Percentiles rank a stretch among this genome's conserved stretches.
These are phyloP conservation scores for Pyrenula massariospora DNA, from an alignment of 495 filamentous ascomycete genomes.

Conservation along the genomic window DNA sequence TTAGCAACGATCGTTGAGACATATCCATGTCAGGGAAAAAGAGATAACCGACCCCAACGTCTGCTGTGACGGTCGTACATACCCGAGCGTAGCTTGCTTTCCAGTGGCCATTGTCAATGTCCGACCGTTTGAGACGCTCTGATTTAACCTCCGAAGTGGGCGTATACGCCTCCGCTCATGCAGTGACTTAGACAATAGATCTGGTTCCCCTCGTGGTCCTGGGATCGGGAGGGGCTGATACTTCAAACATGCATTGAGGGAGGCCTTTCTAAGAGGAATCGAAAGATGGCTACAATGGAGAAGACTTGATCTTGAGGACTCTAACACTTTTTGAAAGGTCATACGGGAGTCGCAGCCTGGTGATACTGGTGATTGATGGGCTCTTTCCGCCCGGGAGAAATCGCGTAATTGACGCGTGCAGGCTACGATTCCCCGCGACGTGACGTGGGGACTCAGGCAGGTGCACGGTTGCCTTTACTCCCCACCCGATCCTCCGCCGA, in stretches of 20 bases:
- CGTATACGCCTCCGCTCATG: not conserved
- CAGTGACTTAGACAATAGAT: not conserved
- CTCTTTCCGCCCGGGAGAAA: not conserved
- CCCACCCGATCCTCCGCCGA: too few species aligned
- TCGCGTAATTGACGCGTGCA: not conserved
- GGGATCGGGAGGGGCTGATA: not conserved
- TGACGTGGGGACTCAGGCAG: not conserved
- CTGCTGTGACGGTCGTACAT: constrained; percentile 69
- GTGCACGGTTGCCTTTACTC: not conserved
- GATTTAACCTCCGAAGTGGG: too few species aligned
- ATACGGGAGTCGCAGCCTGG: not conserved
- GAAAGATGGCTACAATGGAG: too few species aligned
- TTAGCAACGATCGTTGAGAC: not conserved
- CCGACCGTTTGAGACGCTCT: not conserved
- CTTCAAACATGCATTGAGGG: not conserved
- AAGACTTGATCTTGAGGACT: not conserved
- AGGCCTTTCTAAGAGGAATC: too few species aligned
- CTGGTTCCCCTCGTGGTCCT: not conserved
- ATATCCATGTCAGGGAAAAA: not conserved
- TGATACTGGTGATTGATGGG: not conserved
- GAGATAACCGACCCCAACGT: constrained; percentile 65
- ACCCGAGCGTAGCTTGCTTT: constrained; percentile 90
- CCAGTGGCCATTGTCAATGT: constrained; percentile 1
- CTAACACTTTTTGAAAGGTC: not conserved
- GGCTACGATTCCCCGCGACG: not conserved